phyloP scores from a whole-genome alignment of 1,139 yeast genomes.

The Yarrowia galli region DNA sequence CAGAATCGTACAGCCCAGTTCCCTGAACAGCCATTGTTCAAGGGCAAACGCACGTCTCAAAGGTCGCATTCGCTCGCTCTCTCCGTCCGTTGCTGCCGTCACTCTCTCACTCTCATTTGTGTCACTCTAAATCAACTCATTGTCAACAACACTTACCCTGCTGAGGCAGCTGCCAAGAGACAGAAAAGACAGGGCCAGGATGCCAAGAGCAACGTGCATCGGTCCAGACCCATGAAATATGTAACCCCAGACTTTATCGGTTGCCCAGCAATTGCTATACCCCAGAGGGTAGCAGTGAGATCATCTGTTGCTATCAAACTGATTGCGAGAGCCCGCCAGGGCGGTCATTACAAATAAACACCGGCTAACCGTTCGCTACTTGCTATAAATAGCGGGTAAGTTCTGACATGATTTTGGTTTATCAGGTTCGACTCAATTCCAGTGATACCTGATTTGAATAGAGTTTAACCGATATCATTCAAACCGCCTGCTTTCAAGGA shows the following conservation, averaged over 20 bases:
- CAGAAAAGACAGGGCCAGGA: not conserved
- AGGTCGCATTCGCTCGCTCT: not conserved
- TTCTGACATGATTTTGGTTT: not conserved
- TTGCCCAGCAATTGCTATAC: slow-evolving; percentile 5
- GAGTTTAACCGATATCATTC: not conserved
- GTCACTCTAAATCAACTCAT: not conserved
- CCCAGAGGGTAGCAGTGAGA: not conserved
- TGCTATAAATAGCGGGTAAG: slow-evolving; percentile 6
- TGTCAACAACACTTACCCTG: slow-evolving; percentile 12
- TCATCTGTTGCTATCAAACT: not conserved
- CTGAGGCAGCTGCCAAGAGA: slow-evolving; percentile 17
- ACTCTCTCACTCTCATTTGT: not conserved
- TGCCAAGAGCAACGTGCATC: slow-evolving; percentile 1
- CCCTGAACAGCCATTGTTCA: not conserved
- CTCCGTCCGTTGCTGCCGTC: slow-evolving; percentile 13
- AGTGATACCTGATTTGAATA: not conserved
- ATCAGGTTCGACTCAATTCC: not conserved
- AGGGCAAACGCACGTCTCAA: slow-evolving; percentile 5
- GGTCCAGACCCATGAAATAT: not conserved
- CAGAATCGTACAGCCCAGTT: no score
- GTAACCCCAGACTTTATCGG: slow-evolving; percentile 10
- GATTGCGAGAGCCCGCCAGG: not conserved
- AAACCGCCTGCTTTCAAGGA: not conserved
- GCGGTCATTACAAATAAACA: not conserved
- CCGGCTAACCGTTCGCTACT: not conserved